Evolutionary conservation across 139 green algal species (phyloP), one percentile per base, ranked within the genome.

Genomic region (Raphidocelis subcapitata): DNA sequence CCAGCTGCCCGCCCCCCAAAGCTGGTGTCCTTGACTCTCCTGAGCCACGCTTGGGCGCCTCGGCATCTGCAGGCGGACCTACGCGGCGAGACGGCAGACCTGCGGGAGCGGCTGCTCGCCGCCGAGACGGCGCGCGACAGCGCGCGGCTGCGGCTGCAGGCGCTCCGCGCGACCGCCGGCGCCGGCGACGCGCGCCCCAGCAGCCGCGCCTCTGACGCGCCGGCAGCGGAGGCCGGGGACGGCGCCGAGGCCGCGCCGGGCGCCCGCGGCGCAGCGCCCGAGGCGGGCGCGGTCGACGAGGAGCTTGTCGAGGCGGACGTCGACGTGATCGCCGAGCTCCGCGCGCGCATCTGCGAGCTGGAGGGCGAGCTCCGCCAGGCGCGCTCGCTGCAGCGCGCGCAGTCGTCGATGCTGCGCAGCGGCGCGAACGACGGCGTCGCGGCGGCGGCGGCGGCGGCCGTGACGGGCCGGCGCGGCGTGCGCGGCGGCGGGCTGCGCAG

Each of bases 261-360:
- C 54, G 54, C 10, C 54, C 5, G 10, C 12, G 24, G 23, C 54
- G 54, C 10, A 8, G 54, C 12, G 12, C 54, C 24, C 12, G 54
- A 14, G 54, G 54, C n/a, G 10, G 54, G 5, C 14, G 62, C 3
- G 8, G 41, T 8, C 41, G 41, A 49, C 41, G 41, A 8, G 12
- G 41, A 49, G 41, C 8, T 12, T 36, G 36, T 65, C 2, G 31
- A 37, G 16, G 55, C 28, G 20, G 54, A 62, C 1, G 44, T 75
- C 32, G 73, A 74, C 52, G 74, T 88, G 24, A 51, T 89, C 15
- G 72, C 69, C 47, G 65, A 26, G 24, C 85, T 89, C 49, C 61
- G 92, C 12, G 69, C 75, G 3, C 72, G 81, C 20, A 91, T 94
- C 29, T 77, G 82, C 0, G 68, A 87, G 28, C 81, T 94, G 36